Evolutionary conservation across 2,329 filamentous ascomycete genomes (phyloP).

Genomic region (Plenodomus tracheiphilus): DNA sequence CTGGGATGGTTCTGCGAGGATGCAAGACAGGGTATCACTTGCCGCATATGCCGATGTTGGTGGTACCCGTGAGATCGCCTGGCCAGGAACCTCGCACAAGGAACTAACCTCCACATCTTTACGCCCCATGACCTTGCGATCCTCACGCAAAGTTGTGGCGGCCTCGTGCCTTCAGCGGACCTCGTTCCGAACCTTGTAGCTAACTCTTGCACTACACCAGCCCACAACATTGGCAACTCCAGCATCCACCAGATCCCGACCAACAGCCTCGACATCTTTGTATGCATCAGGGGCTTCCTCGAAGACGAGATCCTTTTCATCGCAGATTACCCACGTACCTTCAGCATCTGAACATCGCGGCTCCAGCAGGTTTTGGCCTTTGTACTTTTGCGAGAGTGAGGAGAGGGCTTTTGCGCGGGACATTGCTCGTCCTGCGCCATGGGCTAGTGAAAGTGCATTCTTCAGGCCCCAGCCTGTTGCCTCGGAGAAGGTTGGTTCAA

Average conservation of each 20-base stretch:
- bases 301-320: conserved; percentile 44
- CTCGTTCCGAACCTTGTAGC: conserved; percentile 46
- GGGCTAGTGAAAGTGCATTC: conserved; percentile 44
- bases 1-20: background rate
- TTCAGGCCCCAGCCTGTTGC: conserved; percentile 30
- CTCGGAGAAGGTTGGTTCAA: conserved; percentile 36
- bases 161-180: conserved; percentile 9
- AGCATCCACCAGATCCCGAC: conserved; percentile 38
- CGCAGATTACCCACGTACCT: conserved; percentile 45
- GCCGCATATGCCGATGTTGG: background rate
- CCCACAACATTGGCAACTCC: conserved; percentile 39
- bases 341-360: conserved; percentile 21
- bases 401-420: conserved; percentile 42
- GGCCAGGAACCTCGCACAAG: background rate
- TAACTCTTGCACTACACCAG: conserved; percentile 40
- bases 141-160: background rate
- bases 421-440: conserved; percentile 45
- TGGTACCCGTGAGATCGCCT: background rate
- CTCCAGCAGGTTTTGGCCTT: conserved; percentile 32
- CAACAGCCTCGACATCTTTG: conserved; percentile 44
- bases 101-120: background rate
- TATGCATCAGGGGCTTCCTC: conserved; percentile 47
- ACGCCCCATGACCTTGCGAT: background rate
- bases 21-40: background rate
- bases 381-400: conserved; percentile 39